Conservation (phyloP, 2,329 filamentous ascomycete genomes). For the Phaeosphaeria sp. region DNA sequence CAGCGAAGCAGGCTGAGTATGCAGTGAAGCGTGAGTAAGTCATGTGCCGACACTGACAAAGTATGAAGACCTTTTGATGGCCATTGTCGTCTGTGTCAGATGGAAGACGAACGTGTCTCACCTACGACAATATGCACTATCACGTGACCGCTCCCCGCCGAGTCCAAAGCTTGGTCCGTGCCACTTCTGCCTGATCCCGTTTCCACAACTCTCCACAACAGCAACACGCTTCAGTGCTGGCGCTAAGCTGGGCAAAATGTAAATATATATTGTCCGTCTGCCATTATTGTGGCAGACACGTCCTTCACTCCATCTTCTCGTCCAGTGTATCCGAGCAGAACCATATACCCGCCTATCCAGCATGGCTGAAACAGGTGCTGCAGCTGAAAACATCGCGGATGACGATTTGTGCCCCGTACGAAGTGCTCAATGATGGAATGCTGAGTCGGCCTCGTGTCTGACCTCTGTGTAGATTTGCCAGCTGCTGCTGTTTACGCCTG, state of each 20-base stretch:
- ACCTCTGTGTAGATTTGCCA: conserved; percentile 48
- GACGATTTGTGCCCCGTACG: conserved; percentile 53
- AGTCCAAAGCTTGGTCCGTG: neutral
- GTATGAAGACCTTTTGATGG: neutral
- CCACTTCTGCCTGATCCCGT: neutral
- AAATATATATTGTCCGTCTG: neutral
- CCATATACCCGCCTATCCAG: neutral
- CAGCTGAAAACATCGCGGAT: conserved; percentile 36
- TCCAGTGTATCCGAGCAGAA: neutral
- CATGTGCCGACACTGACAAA: neutral
- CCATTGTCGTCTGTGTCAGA: neutral
- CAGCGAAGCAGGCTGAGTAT: neutral
- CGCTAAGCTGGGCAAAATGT: neutral
- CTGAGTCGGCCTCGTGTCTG: neutral
- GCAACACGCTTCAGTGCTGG: neutral
- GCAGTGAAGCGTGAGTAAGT: neutral
- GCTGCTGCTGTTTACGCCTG: conserved; percentile 52
- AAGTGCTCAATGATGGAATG: neutral
- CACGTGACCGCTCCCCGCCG: neutral
- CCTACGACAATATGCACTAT: neutral
- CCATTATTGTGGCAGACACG: neutral
- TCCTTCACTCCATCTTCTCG: neutral
- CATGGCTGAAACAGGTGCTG: conserved; percentile 20
- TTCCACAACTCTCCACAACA: neutral
- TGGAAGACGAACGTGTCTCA: neutral